These are phyloP conservation scores for Gryganskiella cystojenkinii DNA, from an alignment of 192 early-diverging fungal species.

Conservation along the genomic window DNA sequence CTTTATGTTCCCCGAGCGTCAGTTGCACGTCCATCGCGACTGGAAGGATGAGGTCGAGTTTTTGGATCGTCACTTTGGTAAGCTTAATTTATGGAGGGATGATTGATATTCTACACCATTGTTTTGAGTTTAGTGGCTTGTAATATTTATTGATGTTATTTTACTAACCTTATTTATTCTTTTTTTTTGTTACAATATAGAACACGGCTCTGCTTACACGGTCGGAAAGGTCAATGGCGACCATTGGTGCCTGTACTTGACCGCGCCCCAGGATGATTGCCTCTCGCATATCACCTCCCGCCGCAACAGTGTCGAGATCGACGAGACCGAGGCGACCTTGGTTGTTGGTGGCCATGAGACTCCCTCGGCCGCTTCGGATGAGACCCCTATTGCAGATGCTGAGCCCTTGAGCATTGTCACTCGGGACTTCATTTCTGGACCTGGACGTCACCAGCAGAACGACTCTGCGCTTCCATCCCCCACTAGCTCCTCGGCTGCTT, in stretches of 20 bases:
- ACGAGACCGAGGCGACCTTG: conserved; percentile 15
- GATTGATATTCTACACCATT: not conserved
- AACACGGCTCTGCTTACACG: conserved; percentile 84
- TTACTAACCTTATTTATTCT: not conserved
- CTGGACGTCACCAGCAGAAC: too few species aligned
- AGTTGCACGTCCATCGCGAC: conserved; percentile 86
- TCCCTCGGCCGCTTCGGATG: not conserved
- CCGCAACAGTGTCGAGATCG: conserved; percentile 44
- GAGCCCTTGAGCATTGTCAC: conserved; percentile 37
- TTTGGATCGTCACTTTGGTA: conserved; percentile 73
- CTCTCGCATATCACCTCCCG: conserved; percentile 49
- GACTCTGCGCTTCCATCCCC: conserved; percentile 26
- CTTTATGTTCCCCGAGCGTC: conserved; percentile 95
- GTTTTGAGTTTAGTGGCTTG: conserved; percentile 7
- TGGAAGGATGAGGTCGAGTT: conserved; percentile 92
- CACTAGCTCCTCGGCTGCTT: conserved; percentile 11
- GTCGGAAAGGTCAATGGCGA: conserved; percentile 95
- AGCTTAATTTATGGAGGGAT: not conserved
- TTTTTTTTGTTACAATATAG: conserved; percentile 29
- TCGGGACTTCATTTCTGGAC: conserved; percentile 1
- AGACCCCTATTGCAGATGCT: not conserved
- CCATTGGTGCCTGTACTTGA: conserved; percentile 96
- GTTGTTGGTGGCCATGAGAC: conserved; percentile 26
- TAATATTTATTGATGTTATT: not conserved
- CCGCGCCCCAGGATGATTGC: conserved; percentile 70